These are phyloP conservation scores for Metschnikowia anglica DNA, from an alignment of 805 yeast genomes.

Conservation along the genomic window DNA sequence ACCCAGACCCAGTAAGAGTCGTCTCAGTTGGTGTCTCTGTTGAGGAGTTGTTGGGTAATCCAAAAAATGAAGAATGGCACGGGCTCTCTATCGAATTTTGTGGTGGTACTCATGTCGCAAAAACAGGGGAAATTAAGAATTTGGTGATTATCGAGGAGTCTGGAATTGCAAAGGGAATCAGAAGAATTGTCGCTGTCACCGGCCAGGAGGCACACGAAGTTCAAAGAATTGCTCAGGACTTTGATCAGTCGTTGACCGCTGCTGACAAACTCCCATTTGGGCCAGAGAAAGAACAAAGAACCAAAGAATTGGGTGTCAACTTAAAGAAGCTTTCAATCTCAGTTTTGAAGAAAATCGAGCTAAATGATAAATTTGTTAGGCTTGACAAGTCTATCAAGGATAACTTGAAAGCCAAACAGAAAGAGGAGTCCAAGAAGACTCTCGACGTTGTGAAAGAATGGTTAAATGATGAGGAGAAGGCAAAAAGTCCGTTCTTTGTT, in stretches of 20 bases:
- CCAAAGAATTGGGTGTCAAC: constrained; percentile 81
- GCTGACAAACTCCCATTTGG: constrained; percentile 69
- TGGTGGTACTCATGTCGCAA: constrained; percentile 97
- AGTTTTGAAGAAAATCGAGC: constrained; percentile 71
- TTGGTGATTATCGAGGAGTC: constrained; percentile 89
- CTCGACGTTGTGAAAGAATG: constrained; percentile 71
- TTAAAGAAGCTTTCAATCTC: constrained; percentile 82
- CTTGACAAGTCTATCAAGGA: constrained; percentile 88
- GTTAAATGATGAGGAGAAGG: constrained; percentile 52
- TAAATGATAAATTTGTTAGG: constrained; percentile 70
- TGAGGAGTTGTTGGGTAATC: constrained; percentile 71
- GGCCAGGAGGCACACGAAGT: constrained; percentile 89
- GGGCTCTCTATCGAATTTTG: constrained; percentile 88
- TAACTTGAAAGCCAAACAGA: constrained; percentile 81
- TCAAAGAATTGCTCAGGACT: constrained; percentile 78
- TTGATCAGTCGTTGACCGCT: constrained; percentile 55
- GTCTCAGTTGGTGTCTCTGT: constrained; percentile 93
- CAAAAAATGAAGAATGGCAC: constrained; percentile 73
- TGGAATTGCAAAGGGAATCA: constrained; percentile 97
- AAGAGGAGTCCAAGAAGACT: constrained; percentile 81
- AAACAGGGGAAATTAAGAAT: constrained; percentile 91
- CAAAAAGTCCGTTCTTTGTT: constrained; percentile 56
- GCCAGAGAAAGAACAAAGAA: constrained; percentile 71
- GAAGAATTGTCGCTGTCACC: constrained; percentile 97
- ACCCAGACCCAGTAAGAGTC: constrained; percentile 98